phyloP scores from a whole-genome alignment of 2,329 filamentous ascomycete species.

The Epichloe typhina region DNA sequence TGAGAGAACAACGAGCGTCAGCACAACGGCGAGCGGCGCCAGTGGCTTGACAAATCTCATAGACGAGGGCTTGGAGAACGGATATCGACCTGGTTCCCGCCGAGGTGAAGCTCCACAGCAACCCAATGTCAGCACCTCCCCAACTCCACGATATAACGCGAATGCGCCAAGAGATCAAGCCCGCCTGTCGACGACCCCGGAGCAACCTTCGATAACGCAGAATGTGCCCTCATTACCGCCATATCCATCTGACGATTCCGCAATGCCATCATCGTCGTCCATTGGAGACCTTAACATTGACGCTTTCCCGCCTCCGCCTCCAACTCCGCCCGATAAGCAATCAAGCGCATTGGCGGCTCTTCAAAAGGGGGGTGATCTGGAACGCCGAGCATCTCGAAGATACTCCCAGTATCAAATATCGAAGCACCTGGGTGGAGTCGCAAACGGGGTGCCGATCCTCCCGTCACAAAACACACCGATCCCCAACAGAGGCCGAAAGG shows the following conservation, averaged over 20 bases:
- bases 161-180: constrained; percentile 37
- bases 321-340: constrained; percentile 61
- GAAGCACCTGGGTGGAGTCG: constrained; percentile 72
- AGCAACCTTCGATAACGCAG: constrained; percentile 59
- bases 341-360: constrained; percentile 84
- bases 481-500: constrained; percentile 68
- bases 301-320: constrained; percentile 53
- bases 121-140: constrained; percentile 25
- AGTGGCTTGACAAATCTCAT: constrained; percentile 43
- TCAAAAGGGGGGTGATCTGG: constrained; percentile 82
- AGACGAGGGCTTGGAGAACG: constrained; percentile 45
- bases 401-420: constrained; percentile 97
- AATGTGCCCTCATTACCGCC: constrained; percentile 62
- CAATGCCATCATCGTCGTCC: constrained; percentile 28
- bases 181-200: constrained; percentile 35
- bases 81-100: constrained; percentile 30
- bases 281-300: constrained; percentile 42
- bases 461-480: constrained; percentile 72
- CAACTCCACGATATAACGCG: constrained; percentile 30
- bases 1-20: constrained; percentile 43
- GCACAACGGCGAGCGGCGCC: constrained; percentile 42
- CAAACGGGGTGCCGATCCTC: constrained; percentile 75
- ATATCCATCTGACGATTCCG: constrained; percentile 49
- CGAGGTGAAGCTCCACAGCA: constrained; percentile 16
- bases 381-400: constrained; percentile 79